Conservation (phyloP, 192 early-diverging fungal species). For the Geosiphon pyriformis region DNA sequence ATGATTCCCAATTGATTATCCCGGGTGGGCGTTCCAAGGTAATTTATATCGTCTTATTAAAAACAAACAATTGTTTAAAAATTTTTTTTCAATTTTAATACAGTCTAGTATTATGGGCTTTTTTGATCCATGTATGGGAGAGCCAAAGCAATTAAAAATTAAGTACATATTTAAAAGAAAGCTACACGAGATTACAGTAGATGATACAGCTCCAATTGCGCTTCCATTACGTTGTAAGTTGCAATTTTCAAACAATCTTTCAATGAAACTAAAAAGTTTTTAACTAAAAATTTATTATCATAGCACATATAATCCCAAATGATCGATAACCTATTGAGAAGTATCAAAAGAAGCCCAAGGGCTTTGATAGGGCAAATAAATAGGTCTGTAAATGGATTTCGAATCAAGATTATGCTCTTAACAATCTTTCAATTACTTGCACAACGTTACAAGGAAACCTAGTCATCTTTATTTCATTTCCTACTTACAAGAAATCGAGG, state of each 20-base stretch:
- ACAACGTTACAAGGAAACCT: too few relatives aligned
- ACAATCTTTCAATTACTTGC: too few relatives aligned
- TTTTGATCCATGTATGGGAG: conserved; percentile 92
- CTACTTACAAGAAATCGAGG: too few relatives aligned
- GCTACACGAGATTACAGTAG: conserved; percentile 74
- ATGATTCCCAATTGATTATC: conserved; percentile 82
- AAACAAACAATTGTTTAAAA: not conserved
- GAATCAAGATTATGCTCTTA: too few relatives aligned
- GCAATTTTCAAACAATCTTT: not conserved
- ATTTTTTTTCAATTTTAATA: conserved; percentile 15
- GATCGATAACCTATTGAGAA: not conserved
- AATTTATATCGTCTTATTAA: not conserved
- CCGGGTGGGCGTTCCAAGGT: conserved; percentile 85
- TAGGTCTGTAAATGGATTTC: too few relatives aligned
- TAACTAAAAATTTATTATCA: not conserved
- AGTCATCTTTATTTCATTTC: too few relatives aligned
- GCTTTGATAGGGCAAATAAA: too few relatives aligned
- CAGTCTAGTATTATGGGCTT: conserved; percentile 86
- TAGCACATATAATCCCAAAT: not conserved
- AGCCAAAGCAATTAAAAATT: conserved; percentile 75
- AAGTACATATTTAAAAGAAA: conserved; percentile 78
- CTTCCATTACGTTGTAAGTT: conserved; percentile 70
- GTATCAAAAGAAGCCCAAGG: too few relatives aligned
- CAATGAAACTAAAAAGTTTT: too few relatives aligned
- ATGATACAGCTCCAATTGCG: conserved; percentile 73